These are phyloP conservation scores for Drechslerella coelobrocha DNA, from an alignment of 2,329 filamentous ascomycete species.

Conservation along the genomic window DNA sequence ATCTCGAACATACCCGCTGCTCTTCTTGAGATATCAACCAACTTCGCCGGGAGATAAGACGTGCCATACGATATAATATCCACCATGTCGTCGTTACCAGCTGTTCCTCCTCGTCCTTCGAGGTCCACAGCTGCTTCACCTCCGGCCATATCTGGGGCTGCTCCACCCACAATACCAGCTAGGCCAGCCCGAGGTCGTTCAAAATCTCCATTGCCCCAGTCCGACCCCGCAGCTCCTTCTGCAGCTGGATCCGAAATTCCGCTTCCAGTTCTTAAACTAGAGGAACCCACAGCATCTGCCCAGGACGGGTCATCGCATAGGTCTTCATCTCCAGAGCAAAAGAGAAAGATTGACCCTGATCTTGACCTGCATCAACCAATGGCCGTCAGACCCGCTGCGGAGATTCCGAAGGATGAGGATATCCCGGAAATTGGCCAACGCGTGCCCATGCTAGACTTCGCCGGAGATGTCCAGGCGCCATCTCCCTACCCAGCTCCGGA, in stretches of 20 bases:
- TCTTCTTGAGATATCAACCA: slow-evolving; percentile 9
- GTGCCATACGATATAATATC: slow-evolving; percentile 34
- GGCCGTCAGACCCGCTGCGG: slow-evolving; percentile 39
- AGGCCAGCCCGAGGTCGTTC: slow-evolving; percentile 63
- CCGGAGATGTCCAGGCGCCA: slow-evolving; percentile 94
- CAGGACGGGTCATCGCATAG: slow-evolving; percentile 22
- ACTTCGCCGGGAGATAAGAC: slow-evolving; percentile 15
- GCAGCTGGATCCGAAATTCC: slow-evolving; percentile 11
- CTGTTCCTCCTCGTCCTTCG: slow-evolving; percentile 52
- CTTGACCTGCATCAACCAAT: slow-evolving; percentile 49
- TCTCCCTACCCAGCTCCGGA: slow-evolving; percentile 71
- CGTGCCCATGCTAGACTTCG: slow-evolving; percentile 90
- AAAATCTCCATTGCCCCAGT: slow-evolving; percentile 50
- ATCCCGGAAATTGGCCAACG: slow-evolving; percentile 83
- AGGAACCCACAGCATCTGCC: not conserved
- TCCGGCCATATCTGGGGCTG: slow-evolving; percentile 58
- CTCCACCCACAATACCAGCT: slow-evolving; percentile 64
- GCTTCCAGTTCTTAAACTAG: slow-evolving; percentile 8
- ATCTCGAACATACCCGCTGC: slow-evolving; percentile 12
- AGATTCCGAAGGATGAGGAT: slow-evolving; percentile 49
- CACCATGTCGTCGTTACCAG: slow-evolving; percentile 52
- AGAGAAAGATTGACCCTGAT: slow-evolving; percentile 33
- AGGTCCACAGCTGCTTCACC: slow-evolving; percentile 52
- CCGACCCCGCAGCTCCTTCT: slow-evolving; percentile 11
- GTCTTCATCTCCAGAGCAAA: slow-evolving; percentile 40